Percentiles rank a stretch among this genome's conserved stretches.
Conservation (phyloP, 306 rosid genomes). For the Amphicarpaea edgeworthii region DNA sequence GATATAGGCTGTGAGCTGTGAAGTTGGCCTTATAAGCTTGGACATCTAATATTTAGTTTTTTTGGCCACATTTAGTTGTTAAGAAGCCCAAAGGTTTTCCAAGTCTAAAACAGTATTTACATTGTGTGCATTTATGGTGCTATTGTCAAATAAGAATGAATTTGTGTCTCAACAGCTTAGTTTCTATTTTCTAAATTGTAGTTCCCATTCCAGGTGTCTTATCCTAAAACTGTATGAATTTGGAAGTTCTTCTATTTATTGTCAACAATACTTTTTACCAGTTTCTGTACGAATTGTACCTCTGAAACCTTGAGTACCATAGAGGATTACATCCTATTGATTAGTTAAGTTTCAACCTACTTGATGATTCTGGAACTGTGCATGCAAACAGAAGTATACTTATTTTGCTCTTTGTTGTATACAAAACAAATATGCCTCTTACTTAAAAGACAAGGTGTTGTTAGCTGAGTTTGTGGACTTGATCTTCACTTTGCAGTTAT, state of each 20-base stretch:
- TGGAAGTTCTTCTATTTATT: constrained; percentile 25
- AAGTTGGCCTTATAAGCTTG: constrained; percentile 36
- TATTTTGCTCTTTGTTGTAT: constrained; percentile 38
- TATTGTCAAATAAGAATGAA: constrained; percentile 16
- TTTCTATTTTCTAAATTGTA: constrained; percentile 1
- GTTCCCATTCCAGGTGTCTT: constrained; percentile 20
- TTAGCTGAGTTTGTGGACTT: constrained; percentile 35
- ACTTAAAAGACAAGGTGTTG: constrained; percentile 18
- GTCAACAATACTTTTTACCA: constrained; percentile 11
- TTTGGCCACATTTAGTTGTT: constrained; percentile 35
- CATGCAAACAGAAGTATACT: constrained; percentile 29
- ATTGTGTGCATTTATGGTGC: constrained; percentile 2
- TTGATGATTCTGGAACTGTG: constrained; percentile 23
- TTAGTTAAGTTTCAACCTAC: constrained; percentile 31
- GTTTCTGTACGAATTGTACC: constrained; percentile 30
- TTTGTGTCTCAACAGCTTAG: constrained; percentile 22
- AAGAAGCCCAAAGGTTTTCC: constrained; percentile 18
- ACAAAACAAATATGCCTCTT: constrained; percentile 36
- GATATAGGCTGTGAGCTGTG: constrained; percentile 37
- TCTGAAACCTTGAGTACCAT: constrained; percentile 36
- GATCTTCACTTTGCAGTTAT: constrained; percentile 59
- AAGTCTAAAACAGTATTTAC: constrained; percentile 19
- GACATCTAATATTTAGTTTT: constrained; percentile 14
- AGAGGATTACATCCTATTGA: constrained; percentile 13
- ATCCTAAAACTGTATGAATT: constrained; percentile 32